Evolutionary conservation across 768 basidiomycete genomes (phyloP), one percentile per base, ranked within the genome.

Genomic region (Phylloporus scabripes): DNA sequence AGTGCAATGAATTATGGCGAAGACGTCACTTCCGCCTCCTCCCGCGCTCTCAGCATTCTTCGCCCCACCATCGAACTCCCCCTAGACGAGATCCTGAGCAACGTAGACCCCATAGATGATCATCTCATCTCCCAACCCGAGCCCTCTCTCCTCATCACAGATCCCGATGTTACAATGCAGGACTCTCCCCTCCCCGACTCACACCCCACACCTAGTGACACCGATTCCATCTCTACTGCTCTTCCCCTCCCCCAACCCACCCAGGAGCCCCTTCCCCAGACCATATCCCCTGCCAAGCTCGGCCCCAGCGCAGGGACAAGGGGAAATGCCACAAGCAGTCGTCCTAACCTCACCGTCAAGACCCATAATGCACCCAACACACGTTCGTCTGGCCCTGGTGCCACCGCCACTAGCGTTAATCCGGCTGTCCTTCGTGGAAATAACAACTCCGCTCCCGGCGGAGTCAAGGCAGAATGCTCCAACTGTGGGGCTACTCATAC

Each of bases 401-500:
- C 84, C 21, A 85, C 82, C 2, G 77, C 81, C 18, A 82, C 82
- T 21, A 80, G 72, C 54, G 65, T 79, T 31, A 78, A 76, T 55
- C 71, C 75, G 6, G 68, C 74, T 3, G 66, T 75, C 11, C 67
- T 70, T 39, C 60, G 60, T 7, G 55, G 55, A 8, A 64, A 56
- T 42, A 32, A 51, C 49, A 64, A 71, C 58, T 69, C 75, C 23
- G 76, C 78, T 1, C 78, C 77, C 5, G 77, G 74, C 18, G 79
- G 79, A 26, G 75, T 77, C 50, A 92, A 91, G 70, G 86, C 87
- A 6, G 90, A 91, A 58, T 92, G 90, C 60, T 84, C 84, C 7
- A 92, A 91, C 66, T 92, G 89, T 58, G 90, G 89, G 18, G 89
- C 89, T 4, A 92, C 88, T 0, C 88, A 90, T 54, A 92, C 90